Evolutionary conservation across 1,284 basidiomycete species (phyloP).

Genomic region (Porogramme epimiltina): DNA sequence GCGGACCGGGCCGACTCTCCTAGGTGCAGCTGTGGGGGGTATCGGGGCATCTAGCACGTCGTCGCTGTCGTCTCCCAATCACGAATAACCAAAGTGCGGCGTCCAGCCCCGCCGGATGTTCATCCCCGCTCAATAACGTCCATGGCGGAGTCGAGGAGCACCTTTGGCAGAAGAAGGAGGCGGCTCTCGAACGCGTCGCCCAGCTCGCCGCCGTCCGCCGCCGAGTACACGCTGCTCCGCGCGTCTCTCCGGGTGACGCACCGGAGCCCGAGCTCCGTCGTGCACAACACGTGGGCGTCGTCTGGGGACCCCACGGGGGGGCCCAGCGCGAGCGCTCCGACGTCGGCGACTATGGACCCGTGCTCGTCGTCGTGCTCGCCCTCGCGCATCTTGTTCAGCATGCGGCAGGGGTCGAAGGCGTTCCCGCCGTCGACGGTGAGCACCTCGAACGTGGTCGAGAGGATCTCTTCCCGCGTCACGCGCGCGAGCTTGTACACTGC

Average conservation of each 20-base stretch:
- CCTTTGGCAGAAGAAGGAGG: conserved; percentile 65
- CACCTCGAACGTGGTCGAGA: conserved; percentile 72
- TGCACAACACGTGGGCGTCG: conserved; percentile 50
- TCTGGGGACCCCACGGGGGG: conserved; percentile 8
- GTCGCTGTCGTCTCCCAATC: too few relatives aligned
- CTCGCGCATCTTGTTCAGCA: conserved; percentile 70
- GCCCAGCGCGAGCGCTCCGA: too few relatives aligned
- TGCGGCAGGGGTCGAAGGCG: conserved; percentile 50
- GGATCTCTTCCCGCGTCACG: conserved; percentile 67
- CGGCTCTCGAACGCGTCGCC: conserved; percentile 56
- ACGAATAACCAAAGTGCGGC: too few relatives aligned
- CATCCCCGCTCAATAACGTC: conserved; percentile 40
- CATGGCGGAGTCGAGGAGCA: conserved; percentile 69
- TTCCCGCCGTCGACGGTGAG: conserved; percentile 55
- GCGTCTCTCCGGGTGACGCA: conserved; percentile 55
- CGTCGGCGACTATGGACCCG: conserved; percentile 2
- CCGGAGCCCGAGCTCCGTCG: conserved; percentile 68
- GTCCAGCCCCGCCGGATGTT: too few relatives aligned
- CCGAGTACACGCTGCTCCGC: conserved; percentile 23
- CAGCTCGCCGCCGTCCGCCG: conserved; percentile 23
- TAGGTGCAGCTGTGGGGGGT: too few relatives aligned
- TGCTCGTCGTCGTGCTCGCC: conserved; percentile 42
- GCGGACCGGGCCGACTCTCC: too few relatives aligned
- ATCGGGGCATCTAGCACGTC: too few relatives aligned
- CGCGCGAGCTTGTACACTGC: conserved; percentile 60